Percentiles rank a stretch among this genome's conserved stretches.
These are phyloP conservation scores for Phytophthora pini DNA, from an alignment of 352 stramenopile genomes.

Conservation along the genomic window DNA sequence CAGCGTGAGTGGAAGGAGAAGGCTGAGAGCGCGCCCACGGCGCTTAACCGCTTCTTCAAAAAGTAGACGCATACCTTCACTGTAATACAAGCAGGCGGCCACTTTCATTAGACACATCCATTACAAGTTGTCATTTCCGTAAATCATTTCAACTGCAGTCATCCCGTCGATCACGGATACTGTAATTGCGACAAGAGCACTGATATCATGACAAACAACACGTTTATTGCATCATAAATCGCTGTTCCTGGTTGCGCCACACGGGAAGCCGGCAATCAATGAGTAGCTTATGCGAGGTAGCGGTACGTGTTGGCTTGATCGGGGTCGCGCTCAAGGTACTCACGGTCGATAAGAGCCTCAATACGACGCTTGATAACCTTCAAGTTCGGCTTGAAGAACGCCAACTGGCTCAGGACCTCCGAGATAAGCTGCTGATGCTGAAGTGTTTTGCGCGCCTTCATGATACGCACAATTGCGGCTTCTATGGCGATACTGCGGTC, in stretches of 20 bases:
- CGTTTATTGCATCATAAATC: constrained; percentile 36
- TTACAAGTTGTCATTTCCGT: too few species aligned
- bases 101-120: constrained; percentile 29
- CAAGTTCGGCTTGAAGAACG: constrained; percentile 98
- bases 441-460: constrained; percentile 99
- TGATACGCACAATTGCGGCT: constrained; percentile 99
- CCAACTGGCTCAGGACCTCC: constrained; percentile 97
- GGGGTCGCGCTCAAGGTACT: constrained; percentile 97
- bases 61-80: constrained; percentile 55
- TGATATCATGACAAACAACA: constrained; percentile 26
- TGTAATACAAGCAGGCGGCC: constrained; percentile 33
- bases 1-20: constrained; percentile 85
- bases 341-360: constrained; percentile 97
- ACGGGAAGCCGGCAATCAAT: constrained; percentile 8
- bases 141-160: not conserved
- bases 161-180: not conserved
- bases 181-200: not conserved
- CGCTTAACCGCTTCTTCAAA: constrained; percentile 91
- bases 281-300: constrained; percentile 89
- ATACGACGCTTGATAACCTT: constrained; percentile 98
- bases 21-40: constrained; percentile 72
- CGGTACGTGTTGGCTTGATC: constrained; percentile 97
- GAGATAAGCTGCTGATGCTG: constrained; percentile 98
- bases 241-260: constrained; percentile 21
- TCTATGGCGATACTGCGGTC: constrained; percentile 98